Evolutionary conservation across 2,329 filamentous ascomycete species (phyloP).

Genomic region (Colletotrichum tamarilloi): DNA sequence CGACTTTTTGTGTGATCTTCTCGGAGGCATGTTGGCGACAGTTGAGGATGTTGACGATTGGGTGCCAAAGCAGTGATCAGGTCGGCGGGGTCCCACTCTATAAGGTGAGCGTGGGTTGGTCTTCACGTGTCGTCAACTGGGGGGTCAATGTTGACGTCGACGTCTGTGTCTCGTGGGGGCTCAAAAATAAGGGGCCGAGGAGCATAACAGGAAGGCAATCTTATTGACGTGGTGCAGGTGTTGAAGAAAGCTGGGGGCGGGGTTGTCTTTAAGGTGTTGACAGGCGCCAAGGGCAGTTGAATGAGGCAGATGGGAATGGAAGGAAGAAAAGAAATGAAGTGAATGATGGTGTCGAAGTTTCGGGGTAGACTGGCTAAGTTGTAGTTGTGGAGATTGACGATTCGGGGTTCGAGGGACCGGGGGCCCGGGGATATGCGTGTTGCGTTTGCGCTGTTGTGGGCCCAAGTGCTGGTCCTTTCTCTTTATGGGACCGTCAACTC

Average conservation of each 20-base stretch:
- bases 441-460: neutral
- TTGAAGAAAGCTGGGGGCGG: constrained; percentile 3
- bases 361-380: constrained; percentile 20
- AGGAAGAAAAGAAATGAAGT: neutral
- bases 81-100: constrained; percentile 21
- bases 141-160: constrained; percentile 11
- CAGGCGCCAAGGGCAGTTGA: neutral
- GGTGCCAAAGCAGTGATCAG: neutral
- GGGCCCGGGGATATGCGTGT: neutral
- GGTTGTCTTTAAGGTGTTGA: constrained; percentile 7
- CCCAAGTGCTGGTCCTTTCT: neutral
- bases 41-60: neutral
- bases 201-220: constrained; percentile 23
- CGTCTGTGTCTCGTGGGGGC: constrained; percentile 11
- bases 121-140: constrained; percentile 27
- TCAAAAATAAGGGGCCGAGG: constrained; percentile 5
- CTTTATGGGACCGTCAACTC: neutral
- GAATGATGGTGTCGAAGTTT: constrained; percentile 21
- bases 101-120: constrained; percentile 12
- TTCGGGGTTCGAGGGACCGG: constrained; percentile 19
- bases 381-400: constrained; percentile 25
- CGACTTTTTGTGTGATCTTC: constrained; percentile 77
- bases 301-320: neutral
- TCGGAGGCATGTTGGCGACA: constrained; percentile 64
- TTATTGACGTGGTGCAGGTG: neutral